Percentiles rank a stretch among this genome's conserved stretches.
phyloP scores from a whole-genome alignment of 805 yeast genomes.

The Starmerella khaoyaiensis region DNA sequence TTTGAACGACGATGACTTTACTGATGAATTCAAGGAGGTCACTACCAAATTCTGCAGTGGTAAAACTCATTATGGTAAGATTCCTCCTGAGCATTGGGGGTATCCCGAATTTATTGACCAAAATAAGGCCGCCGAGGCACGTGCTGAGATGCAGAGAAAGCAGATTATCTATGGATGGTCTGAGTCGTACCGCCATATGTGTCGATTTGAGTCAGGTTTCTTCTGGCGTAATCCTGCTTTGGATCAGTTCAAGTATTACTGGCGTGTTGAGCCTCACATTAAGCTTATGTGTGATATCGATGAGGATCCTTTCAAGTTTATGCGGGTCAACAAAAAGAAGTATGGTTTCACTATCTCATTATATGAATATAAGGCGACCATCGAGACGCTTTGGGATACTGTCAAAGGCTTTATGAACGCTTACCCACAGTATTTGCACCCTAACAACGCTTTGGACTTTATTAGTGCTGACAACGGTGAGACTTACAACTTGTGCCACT shows the following conservation, averaged over 20 bases:
- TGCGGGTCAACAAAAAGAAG: slow-evolving; percentile 59
- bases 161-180: slow-evolving; percentile 62
- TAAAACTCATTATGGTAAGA: slow-evolving; percentile 52
- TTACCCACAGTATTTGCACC: slow-evolving; percentile 46
- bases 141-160: slow-evolving; percentile 42
- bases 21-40: slow-evolving; percentile 50
- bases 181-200: slow-evolving; percentile 76
- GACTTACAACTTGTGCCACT: slow-evolving; percentile 71
- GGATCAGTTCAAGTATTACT: slow-evolving; percentile 66
- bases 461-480: slow-evolving; percentile 57
- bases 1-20: slow-evolving; percentile 66
- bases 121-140: slow-evolving; percentile 49
- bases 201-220: slow-evolving; percentile 76
- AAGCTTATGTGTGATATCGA: slow-evolving; percentile 63
- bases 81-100: slow-evolving; percentile 75
- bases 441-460: slow-evolving; percentile 55
- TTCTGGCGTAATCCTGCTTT: slow-evolving; percentile 61
- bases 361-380: slow-evolving; percentile 57
- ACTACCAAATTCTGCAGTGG: slow-evolving; percentile 51
- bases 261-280: slow-evolving; percentile 86
- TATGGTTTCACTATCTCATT: slow-evolving; percentile 69
- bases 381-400: slow-evolving; percentile 63
- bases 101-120: slow-evolving; percentile 71
- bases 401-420: slow-evolving; percentile 50
- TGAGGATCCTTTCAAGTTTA: slow-evolving; percentile 66